These are phyloP conservation scores for Colletotrichum sp. DNA, from an alignment of 2,329 filamentous ascomycete genomes.

Conservation along the genomic window DNA sequence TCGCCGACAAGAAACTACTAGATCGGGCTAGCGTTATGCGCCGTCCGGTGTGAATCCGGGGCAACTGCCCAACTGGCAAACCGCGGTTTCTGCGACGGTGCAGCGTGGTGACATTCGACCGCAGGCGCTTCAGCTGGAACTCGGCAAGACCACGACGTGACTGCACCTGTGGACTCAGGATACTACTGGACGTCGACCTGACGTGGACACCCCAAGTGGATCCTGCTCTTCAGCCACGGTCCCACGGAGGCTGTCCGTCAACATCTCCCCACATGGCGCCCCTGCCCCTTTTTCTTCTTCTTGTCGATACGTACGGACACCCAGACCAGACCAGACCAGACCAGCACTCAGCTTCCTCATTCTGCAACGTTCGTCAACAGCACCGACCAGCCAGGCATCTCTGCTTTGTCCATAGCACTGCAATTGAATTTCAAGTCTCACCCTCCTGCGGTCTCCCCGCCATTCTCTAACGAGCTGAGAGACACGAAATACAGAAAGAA, in stretches of 20 bases:
- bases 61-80: neutral
- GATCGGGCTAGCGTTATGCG: neutral
- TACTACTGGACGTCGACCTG: neutral
- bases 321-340: neutral
- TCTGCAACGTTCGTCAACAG: slow-evolving; percentile 17
- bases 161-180: neutral
- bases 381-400: neutral
- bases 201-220: neutral
- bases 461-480: neutral
- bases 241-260: slow-evolving; percentile 6
- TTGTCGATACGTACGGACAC: neutral
- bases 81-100: neutral
- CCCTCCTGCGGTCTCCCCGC: neutral
- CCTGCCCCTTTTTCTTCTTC: neutral
- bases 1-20: neutral
- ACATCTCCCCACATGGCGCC: slow-evolving; percentile 1
- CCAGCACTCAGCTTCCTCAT: neutral
- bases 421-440: neutral
- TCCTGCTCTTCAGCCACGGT: neutral
- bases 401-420: slow-evolving; percentile 12
- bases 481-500: neutral
- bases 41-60: neutral
- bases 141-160: neutral
- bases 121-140: neutral
- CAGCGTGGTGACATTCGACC: neutral